Base-by-base conservation (phyloP, 2,329 filamentous ascomycete species). In the Seiridium unicorne region DNA sequence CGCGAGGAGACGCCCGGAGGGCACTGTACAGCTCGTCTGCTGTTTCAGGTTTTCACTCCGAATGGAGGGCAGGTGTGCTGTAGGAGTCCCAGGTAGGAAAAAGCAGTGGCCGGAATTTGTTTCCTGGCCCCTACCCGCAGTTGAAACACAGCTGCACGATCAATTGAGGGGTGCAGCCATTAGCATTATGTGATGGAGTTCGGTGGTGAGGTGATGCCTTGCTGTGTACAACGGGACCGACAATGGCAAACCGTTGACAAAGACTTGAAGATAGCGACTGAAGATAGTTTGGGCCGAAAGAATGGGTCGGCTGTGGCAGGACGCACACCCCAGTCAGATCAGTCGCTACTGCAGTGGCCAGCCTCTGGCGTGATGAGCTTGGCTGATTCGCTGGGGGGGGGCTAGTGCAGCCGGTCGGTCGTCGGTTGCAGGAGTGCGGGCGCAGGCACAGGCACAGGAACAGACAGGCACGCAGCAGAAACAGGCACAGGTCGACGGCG, bases 21-120 rank as follows among this genome's bases (percentile, higher is more conserved):
- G 36, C 35, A 49, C 26, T 32, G 53, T 57, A 35, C 55, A 57
- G 55, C 32, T 58, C 46, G 55, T 58, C 31, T 58, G 55, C 48
- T 59, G 49, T 59, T 54, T 59, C 57, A 53, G 57, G 57, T 59
- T 54, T 54, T 46, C 38, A 59, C 36, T 9, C 18, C 57, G 36
- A 53, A 59, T 31, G 38, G 57, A 59, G 51, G 44, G 48, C n/a
- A 44, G 55, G 49, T 26, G 18, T 38, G 49, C 31, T 53, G 49
- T 53, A 35, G 49, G 49, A 53, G 49, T 32, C 34, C 18, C 18
- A 26, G 18, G 18, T 26, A 26, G 18, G 2, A 26, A 26, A 38
- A 53, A 34, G 49, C 35, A 53, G 49, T 48, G 34, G 26, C 18
- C 8, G 10, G 46, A 31, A n/a, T 44, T 26, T 34, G 51, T 54